Evolutionary conservation across 202 grass and related monocot genomes (phyloP), one percentile per base, ranked within the genome.

Genomic region (Zoysia matrella): DNA sequence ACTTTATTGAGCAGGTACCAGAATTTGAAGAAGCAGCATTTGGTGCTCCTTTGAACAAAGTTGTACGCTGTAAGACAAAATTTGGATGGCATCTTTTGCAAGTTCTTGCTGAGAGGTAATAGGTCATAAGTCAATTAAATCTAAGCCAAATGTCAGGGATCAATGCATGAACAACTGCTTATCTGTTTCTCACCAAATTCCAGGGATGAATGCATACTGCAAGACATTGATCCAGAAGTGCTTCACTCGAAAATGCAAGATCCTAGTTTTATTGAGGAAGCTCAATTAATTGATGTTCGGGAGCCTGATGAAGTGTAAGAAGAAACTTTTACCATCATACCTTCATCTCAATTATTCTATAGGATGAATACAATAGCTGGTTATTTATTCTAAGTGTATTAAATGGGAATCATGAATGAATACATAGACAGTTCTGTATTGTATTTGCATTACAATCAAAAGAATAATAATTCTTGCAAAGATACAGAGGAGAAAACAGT

Each of bases 11-110:
- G 57, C 85, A 93, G 96, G 92, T 98, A 74, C 91, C 87, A 61
- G 96, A 98, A 93, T 98, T 98, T 86, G 96, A 98, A 78, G 91
- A 95, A 87, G 90, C 90, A 66, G 96, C 84, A 83, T 98, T 95
- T 85, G 72, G 61, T 90, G 92, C 92, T 30, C 22, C 22, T 30
- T 30, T 30, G 22, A 30, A 30, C 22, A 30, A 30, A 30, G 22
- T 30, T 30, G 91, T 95, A 51, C 77, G 89, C 51, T 98, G 95
- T 71, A 98, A 93, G 80, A 98, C 92, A 77, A 90, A 98, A 88
- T 98, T 93, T 90, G 96, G 96, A 87, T 98, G 92, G 92, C 96
- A 98, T 88, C 82, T 95, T 16, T 55, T 98, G 74, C 96, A 98
- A 93, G 96, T 98, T 54, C 92, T 98, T 62, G 92, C 91, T 87